phyloP scores from a whole-genome alignment of 768 basidiomycete species.

The Gloeostereum incarnatum region DNA sequence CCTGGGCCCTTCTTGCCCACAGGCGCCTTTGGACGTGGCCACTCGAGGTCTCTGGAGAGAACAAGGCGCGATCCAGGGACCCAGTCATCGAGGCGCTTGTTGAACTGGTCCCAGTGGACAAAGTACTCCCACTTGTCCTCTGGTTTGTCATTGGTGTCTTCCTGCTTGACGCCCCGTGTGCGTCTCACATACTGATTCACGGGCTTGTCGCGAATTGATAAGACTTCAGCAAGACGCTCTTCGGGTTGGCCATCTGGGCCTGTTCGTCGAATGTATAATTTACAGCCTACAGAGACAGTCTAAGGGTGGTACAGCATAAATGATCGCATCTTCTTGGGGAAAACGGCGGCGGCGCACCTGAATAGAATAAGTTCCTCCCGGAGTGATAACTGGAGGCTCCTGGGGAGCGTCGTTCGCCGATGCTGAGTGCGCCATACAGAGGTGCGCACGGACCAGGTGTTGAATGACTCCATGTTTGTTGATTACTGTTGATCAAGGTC shows the following conservation, averaged over 20 bases:
- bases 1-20: constrained; percentile 42
- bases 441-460: background rate
- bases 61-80: constrained; percentile 83
- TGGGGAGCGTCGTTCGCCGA: constrained; percentile 24
- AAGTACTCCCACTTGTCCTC: constrained; percentile 91
- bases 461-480: too few species aligned
- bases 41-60: constrained; percentile 80
- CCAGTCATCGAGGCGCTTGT: constrained; percentile 99
- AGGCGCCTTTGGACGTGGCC: constrained; percentile 81
- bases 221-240: constrained; percentile 91
- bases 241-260: constrained; percentile 66
- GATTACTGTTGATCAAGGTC: too few species aligned
- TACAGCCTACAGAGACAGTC: constrained; percentile 91
- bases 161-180: constrained; percentile 30
- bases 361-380: constrained; percentile 69
- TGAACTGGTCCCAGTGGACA: constrained; percentile 98
- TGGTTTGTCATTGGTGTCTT: constrained; percentile 34
- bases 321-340: constrained; percentile 16
- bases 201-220: constrained; percentile 88
- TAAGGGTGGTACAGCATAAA: constrained; percentile 19
- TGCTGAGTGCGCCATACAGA: constrained; percentile 22
- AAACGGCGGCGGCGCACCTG: constrained; percentile 40
- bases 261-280: constrained; percentile 84
- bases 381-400: constrained; percentile 56
- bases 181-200: constrained; percentile 49